Evolutionary conservation across 345 rosid genomes (phyloP), one percentile per base, ranked within the genome.

Genomic region (Corymbia maculata): DNA sequence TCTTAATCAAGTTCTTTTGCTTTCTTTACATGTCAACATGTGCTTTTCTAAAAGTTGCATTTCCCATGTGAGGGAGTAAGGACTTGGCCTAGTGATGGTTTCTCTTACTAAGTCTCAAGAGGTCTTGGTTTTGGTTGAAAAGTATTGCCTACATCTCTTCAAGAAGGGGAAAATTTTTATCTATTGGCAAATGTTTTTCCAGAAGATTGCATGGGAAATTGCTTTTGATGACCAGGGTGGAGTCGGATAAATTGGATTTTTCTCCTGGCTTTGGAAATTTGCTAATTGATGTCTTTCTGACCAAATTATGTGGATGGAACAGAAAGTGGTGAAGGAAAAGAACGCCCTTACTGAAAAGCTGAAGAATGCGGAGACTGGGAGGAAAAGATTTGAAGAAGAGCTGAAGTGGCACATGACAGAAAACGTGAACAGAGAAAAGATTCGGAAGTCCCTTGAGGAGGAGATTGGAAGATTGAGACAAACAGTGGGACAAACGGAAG

Each of bases 261-360:
- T 36, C 47, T 70, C 80, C 49, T 75, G 49, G 14, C 49, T 75
- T 42, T 36, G 49, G 82, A 19, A 49, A 7, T 26, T 26, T 47
- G 55, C 21, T 50, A 50, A 42, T 53, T 36, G 66, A 59, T 52
- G 80, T 68, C 44, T 79, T 88, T 86, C 86, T 89, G 75, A 89
- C 88, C 49, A 75, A 86, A 70, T 44, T 70, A 42, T 61, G 42
- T 64, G 61, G 42, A 44, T 86, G 90, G 90, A 89, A 92, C 95
- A 98, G 99, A 96, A 95, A 93, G 94, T 97, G 86, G 93, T 94
- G 84, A 98, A 98, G 93, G 99, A 98, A 94, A 98, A 97, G 93
- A 95, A 92, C 94, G 95, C 96, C 87, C 97, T 98, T 89, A 93
- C 96, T 87, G 99, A 98, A 91, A 95, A 96, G 93, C 92, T 98